phyloP scores from a whole-genome alignment of 805 yeast species.

The Suhomyces sp. region DNA sequence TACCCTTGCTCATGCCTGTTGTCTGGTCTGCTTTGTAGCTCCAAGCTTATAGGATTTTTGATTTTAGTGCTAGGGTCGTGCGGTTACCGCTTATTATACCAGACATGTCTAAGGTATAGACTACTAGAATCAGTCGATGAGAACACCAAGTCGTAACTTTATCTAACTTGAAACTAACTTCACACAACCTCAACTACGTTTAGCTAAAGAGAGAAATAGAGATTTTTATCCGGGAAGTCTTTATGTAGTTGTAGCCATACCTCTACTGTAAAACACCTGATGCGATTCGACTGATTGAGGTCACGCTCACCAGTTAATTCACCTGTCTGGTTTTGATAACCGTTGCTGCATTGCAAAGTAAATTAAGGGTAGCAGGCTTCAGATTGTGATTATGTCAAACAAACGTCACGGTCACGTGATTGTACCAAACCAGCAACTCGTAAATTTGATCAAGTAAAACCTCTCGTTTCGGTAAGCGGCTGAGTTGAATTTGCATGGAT shows the following conservation, averaged over 20 bases:
- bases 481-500: too few species aligned
- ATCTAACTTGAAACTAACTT: not conserved
- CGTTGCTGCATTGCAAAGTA: not conserved
- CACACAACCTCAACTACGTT: not conserved
- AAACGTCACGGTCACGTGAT: not conserved
- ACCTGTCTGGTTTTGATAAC: not conserved
- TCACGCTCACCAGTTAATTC: not conserved
- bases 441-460: not conserved
- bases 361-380: not conserved
- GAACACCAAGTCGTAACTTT: too few species aligned
- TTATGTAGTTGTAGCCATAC: not conserved
- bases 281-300: not conserved
- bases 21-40: not conserved
- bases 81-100: not conserved
- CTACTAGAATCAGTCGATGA: too few species aligned
- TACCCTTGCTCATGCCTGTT: not conserved
- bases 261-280: not conserved
- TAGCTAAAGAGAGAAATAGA: not conserved
- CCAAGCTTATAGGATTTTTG: not conserved
- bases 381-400: not conserved
- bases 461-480: not conserved
- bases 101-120: not conserved
- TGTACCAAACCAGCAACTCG: not conserved
- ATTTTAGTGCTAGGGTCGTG: not conserved
- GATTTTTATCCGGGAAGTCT: not conserved